A percentile compares a stretch with the other conserved stretches of the same genome.
These are phyloP conservation scores for Grigorovia jiainica DNA, from an alignment of 805 yeast species.

Conservation along the genomic window DNA sequence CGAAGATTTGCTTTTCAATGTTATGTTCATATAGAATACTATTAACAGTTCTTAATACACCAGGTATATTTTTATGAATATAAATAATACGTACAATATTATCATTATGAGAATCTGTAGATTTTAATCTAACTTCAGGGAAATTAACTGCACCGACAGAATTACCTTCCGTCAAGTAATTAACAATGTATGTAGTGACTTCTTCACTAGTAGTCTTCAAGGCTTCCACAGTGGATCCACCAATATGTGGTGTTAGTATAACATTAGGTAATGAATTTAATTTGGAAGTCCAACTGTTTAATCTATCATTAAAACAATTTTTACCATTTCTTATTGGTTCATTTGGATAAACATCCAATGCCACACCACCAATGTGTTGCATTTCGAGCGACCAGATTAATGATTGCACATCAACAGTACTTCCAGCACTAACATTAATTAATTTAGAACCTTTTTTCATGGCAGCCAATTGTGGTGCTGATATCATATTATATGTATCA, in stretches of 20 bases:
- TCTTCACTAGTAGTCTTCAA: constrained; percentile 95
- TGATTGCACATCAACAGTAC: constrained; percentile 92
- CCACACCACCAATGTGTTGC: constrained; percentile 94
- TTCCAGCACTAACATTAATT: constrained; percentile 93
- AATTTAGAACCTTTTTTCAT: constrained; percentile 94
- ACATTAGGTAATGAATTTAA: constrained; percentile 74
- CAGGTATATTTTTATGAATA: constrained; percentile 95
- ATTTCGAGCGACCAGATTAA: constrained; percentile 79
- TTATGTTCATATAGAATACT: constrained; percentile 88
- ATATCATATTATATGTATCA: constrained; percentile 85
- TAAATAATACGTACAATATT: constrained; percentile 85
- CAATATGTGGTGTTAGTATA: constrained; percentile 92
- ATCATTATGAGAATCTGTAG: constrained; percentile 74
- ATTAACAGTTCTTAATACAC: constrained; percentile 93
- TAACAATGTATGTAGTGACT: constrained; percentile 74
- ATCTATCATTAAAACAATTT: constrained; percentile 54
- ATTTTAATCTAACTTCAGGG: constrained; percentile 93
- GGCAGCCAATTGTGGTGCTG: constrained; percentile 81
- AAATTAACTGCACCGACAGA: constrained; percentile 93
- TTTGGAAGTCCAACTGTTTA: constrained; percentile 78
- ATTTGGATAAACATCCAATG: constrained; percentile 88
- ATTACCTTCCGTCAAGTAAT: constrained; percentile 90
- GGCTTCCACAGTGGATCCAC: constrained; percentile 98
- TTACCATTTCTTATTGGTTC: constrained; percentile 96
- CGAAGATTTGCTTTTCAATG: constrained; percentile 94